Percentiles rank a stretch among this genome's conserved stretches.
Conservation (phyloP, 2,329 filamentous ascomycete genomes). For the Colletotrichum eleusines region DNA sequence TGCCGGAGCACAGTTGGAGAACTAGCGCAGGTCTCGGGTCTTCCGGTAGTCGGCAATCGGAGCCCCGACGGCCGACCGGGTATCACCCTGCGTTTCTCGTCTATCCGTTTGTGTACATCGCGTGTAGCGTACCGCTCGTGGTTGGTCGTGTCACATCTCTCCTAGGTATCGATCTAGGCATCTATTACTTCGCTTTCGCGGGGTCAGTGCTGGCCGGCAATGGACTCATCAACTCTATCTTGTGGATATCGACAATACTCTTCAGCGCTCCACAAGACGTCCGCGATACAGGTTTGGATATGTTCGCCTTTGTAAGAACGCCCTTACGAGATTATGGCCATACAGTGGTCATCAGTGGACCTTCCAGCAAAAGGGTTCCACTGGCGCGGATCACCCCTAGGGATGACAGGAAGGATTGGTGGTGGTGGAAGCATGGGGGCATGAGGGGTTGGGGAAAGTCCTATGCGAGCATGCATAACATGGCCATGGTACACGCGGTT, state of each 20-base stretch:
- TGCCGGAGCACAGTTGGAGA: slow-evolving; percentile 12
- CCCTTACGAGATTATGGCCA: slow-evolving; percentile 36
- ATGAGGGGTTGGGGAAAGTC: slow-evolving; percentile 30
- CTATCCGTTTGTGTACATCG: slow-evolving; percentile 72
- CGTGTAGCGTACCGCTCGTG: slow-evolving; percentile 72
- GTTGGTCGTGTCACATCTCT: slow-evolving; percentile 69
- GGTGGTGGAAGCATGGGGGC: slow-evolving; percentile 37
- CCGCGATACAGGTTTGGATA: slow-evolving; percentile 43
- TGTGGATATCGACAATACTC: slow-evolving; percentile 47
- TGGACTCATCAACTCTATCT: slow-evolving; percentile 57
- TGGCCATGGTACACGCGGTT: slow-evolving; percentile 10
- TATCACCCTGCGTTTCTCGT: slow-evolving; percentile 62
- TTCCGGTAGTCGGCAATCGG: not conserved
- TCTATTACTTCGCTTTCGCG: slow-evolving; percentile 63
- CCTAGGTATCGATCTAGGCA: slow-evolving; percentile 59
- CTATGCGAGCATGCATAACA: slow-evolving; percentile 20
- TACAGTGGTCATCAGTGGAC: slow-evolving; percentile 30
- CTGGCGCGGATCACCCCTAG: not conserved
- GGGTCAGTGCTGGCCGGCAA: slow-evolving; percentile 64
- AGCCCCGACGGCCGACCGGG: slow-evolving; percentile 2
- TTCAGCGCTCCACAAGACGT: slow-evolving; percentile 50
- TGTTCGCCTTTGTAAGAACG: slow-evolving; percentile 45
- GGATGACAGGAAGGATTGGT: slow-evolving; percentile 22
- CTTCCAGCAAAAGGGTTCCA: slow-evolving; percentile 18
- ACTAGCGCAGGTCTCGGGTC: slow-evolving; percentile 2